These are phyloP conservation scores for Penicillium soppii DNA, from an alignment of 495 filamentous ascomycete genomes.

Conservation along the genomic window DNA sequence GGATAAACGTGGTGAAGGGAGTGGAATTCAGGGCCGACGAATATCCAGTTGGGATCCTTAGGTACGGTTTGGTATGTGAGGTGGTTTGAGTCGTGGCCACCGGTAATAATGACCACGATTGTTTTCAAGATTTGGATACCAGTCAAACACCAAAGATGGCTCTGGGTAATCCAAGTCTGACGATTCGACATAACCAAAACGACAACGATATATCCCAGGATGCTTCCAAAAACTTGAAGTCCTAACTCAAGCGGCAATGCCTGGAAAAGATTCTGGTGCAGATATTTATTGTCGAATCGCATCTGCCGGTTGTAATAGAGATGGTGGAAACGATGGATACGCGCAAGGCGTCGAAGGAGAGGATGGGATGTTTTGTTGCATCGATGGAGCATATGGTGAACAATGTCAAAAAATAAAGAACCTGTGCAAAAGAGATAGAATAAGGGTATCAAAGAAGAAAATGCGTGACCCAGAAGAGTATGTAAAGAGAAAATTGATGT, in stretches of 20 bases:
- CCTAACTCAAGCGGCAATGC: slow-evolving; percentile 17
- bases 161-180: background rate
- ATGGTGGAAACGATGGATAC: slow-evolving; percentile 20
- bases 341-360: slow-evolving; percentile 14
- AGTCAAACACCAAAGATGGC: background rate
- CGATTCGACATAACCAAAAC: background rate
- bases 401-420: slow-evolving; percentile 21
- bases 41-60: slow-evolving; percentile 14
- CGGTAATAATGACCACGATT: slow-evolving; percentile 4
- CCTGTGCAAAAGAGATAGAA: slow-evolving; percentile 4
- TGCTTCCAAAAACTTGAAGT: slow-evolving; percentile 8
- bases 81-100: slow-evolving; percentile 19
- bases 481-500: too few relatives aligned
- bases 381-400: slow-evolving; percentile 16
- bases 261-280: slow-evolving; percentile 11
- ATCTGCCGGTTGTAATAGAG: slow-evolving; percentile 21
- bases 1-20: slow-evolving; percentile 21
- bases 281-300: slow-evolving; percentile 17
- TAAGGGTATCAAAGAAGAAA: slow-evolving; percentile 6
- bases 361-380: slow-evolving; percentile 15
- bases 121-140: background rate
- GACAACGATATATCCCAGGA: slow-evolving; percentile 3
- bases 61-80: slow-evolving; percentile 12
- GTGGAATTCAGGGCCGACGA: slow-evolving; percentile 24
- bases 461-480: too few relatives aligned